phyloP scores from a whole-genome alignment of 441 rosid species.

The Daphne laureola region DNA sequence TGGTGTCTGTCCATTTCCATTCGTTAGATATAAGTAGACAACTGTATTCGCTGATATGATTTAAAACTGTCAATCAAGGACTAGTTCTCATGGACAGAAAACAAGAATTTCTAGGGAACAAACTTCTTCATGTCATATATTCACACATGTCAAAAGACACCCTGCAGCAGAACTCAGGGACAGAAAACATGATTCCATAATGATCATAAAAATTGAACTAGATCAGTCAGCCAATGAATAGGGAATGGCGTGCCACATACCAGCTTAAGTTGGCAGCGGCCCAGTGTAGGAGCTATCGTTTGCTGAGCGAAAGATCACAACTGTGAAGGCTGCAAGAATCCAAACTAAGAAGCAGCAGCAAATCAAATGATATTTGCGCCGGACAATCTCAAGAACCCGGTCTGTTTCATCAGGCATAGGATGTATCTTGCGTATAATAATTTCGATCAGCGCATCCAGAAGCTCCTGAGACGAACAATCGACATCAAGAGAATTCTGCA shows the following conservation, averaged over 20 bases:
- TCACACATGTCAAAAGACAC: too few species aligned
- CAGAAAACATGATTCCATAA: too few species aligned
- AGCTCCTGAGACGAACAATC: slow-evolving; percentile 22
- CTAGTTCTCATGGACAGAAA: too few species aligned
- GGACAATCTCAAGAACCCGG: slow-evolving; percentile 10
- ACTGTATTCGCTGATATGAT: too few species aligned
- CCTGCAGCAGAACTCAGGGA: too few species aligned
- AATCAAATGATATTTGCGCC: slow-evolving; percentile 7
- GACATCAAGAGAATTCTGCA: slow-evolving; percentile 14
- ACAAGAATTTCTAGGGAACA: too few species aligned
- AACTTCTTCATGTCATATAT: too few species aligned
- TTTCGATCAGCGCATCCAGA: slow-evolving; percentile 20
- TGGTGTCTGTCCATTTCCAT: too few species aligned
- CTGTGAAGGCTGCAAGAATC: slow-evolving; percentile 9
- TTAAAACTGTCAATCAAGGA: too few species aligned
- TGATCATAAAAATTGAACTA: too few species aligned
- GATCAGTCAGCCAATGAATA: too few species aligned
- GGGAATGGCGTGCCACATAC: not conserved
- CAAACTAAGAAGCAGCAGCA: slow-evolving; percentile 18
- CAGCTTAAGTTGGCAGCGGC: slow-evolving; percentile 24
- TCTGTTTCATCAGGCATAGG: slow-evolving; percentile 24
- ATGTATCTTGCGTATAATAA: slow-evolving; percentile 16
- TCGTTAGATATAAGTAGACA: too few species aligned
- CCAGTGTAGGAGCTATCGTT: slow-evolving; percentile 9
- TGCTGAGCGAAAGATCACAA: slow-evolving; percentile 8